Conservation (phyloP, 495 filamentous ascomycete genomes). For the Tuber melanosporum region DNA sequence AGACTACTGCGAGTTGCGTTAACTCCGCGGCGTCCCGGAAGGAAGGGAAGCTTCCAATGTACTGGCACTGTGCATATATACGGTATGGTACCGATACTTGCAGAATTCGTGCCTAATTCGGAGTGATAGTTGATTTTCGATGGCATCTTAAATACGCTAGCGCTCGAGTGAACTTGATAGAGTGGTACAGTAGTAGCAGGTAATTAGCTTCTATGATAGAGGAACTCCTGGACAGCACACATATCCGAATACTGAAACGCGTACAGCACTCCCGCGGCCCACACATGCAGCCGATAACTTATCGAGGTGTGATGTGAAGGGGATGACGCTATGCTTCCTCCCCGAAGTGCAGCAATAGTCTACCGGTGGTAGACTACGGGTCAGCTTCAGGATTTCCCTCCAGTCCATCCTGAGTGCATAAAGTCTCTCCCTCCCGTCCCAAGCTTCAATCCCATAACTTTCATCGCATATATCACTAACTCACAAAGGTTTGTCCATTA, state of each 20-base stretch:
- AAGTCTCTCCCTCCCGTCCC: background rate
- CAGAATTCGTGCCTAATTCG: background rate
- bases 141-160: background rate
- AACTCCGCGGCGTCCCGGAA: background rate
- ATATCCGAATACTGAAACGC: background rate
- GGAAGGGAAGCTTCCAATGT: background rate
- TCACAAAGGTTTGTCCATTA: background rate
- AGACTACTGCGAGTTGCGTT: background rate
- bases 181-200: no score
- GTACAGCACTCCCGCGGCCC: background rate
- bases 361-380: background rate
- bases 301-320: background rate
- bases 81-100: background rate
- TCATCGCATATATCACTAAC: background rate
- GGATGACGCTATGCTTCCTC: background rate
- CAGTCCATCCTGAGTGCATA: background rate
- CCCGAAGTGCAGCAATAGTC: background rate
- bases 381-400: background rate
- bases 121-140: background rate
- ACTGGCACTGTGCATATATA: no score
- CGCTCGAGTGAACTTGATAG: background rate
- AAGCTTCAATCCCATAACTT: background rate
- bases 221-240: background rate
- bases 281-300: background rate
- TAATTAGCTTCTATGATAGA: no score